Conservation (phyloP, 1,284 basidiomycete species). For the Salmacisia buchloeana region DNA sequence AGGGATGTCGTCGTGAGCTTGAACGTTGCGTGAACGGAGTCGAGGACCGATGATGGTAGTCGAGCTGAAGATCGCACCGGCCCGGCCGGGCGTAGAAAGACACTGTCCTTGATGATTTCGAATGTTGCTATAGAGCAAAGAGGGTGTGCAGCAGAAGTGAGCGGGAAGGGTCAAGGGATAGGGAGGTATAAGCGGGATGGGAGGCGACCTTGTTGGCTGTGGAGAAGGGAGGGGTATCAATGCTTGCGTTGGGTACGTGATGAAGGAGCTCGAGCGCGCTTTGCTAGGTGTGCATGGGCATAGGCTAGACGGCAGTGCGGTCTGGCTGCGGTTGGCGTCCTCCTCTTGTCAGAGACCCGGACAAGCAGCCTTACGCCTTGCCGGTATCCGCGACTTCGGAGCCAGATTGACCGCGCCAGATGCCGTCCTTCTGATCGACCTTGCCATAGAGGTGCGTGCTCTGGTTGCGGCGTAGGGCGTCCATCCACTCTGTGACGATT, state of each 20-base stretch:
- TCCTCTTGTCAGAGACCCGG: neutral
- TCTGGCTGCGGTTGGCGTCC: neutral
- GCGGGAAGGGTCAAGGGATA: neutral
- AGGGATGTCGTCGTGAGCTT: no score
- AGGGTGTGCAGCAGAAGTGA: neutral
- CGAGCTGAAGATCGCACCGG: no score
- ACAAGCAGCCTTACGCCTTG: neutral
- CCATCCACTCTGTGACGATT: constrained; percentile 64
- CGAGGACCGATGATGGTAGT: no score
- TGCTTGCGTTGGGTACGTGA: no score
- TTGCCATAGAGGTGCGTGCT: constrained; percentile 64
- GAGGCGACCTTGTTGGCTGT: neutral
- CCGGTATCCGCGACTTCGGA: constrained; percentile 36
- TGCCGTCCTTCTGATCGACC: constrained; percentile 62
- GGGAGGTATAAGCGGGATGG: neutral
- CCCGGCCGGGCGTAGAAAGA: no score
- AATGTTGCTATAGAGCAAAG: neutral
- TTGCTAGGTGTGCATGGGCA: no score
- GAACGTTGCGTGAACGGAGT: no score
- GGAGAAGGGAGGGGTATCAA: neutral
- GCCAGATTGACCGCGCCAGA: constrained; percentile 61
- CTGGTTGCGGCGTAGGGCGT: constrained; percentile 63
- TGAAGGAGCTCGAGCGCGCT: no score
- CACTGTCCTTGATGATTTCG: neutral
- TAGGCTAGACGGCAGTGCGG: no score